Evolutionary conservation across 768 basidiomycete genomes (phyloP).

Genomic region (Melanogaster broomeanus): DNA sequence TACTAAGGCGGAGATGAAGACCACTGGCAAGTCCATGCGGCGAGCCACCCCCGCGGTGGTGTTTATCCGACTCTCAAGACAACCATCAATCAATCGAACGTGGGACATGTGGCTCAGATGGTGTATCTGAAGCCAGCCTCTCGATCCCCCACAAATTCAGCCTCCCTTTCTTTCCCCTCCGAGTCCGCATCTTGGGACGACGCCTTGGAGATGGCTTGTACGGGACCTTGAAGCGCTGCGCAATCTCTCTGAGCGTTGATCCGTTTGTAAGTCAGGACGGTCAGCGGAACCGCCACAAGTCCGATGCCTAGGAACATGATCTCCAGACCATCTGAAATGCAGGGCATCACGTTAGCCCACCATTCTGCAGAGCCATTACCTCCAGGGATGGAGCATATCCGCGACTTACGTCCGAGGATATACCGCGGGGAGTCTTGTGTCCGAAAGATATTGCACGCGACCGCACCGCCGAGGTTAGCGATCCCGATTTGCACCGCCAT

Average conservation of each 20-base stretch:
- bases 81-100: too few relatives aligned
- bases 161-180: constrained; percentile 7
- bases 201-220: not conserved
- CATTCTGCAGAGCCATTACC: too few relatives aligned
- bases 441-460: constrained; percentile 62
- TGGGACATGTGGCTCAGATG: constrained; percentile 19
- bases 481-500: constrained; percentile 67
- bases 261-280: constrained; percentile 47
- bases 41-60: too few relatives aligned
- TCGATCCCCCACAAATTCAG: constrained; percentile 46
- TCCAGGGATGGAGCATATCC: too few relatives aligned
- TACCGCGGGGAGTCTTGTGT: constrained; percentile 59
- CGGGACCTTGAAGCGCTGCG: not conserved
- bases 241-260: constrained; percentile 55
- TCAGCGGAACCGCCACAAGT: constrained; percentile 47
- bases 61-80: too few relatives aligned
- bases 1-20: too few relatives aligned
- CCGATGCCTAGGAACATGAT: constrained; percentile 69
- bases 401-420: constrained; percentile 55
- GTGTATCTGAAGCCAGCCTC: constrained; percentile 61
- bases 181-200: too few relatives aligned
- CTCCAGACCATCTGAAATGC: constrained; percentile 52
- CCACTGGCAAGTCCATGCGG: too few relatives aligned
- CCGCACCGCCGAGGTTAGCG: constrained; percentile 63
- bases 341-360: too few relatives aligned